Base-by-base conservation (phyloP, 2,329 filamentous ascomycete genomes). In the Mollisia scopiformis region DNA sequence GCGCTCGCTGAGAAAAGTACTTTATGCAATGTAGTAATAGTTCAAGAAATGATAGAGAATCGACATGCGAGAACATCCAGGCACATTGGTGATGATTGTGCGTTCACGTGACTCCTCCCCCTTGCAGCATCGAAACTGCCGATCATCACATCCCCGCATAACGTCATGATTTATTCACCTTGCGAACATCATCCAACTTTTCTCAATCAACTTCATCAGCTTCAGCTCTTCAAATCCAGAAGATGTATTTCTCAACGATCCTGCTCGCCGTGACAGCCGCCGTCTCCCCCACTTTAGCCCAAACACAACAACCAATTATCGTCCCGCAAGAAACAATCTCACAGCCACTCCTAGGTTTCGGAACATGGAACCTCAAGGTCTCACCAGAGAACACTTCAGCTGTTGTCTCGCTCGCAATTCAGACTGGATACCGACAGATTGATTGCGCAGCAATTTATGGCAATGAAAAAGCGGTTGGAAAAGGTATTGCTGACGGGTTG, bases 361-460 rank as follows among this genome's bases (percentile, higher is more conserved):
- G 61, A 49, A 63, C 61, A 13, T 63, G 58, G 58, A 58, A 58
- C 19, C 51, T 63, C 43, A 51, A 46, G 14, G 19, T 57, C 23
- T 58, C 61, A 6, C 27, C 19, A 13, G 54, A 61, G n/a, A 63
- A 63, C 27, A 63, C 58, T 1, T 52, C 61, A 27, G 52, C 58
- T 19, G 57, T 57, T 2, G 63, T 67, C 14, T 62, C 62, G 3
- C 47, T 61, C 8, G 66, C 67, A 2, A 58, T 69, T n/a, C 43
- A 64, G 31, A 41, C 57, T 8, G 67, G 67, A 11, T 69, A 69
- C 41, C 58, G 66, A 13, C 67, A 69, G 19, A 69, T 69, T 53
- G 67, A 68, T 46, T 55, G 59, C 31, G 67, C 67, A 3, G 66
- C 60, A 5, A 47, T 51, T 8, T 67, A 68, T 39, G 19, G 50